Conservation (phyloP, 495 filamentous ascomycete genomes). For the Penicillium desertorum region DNA sequence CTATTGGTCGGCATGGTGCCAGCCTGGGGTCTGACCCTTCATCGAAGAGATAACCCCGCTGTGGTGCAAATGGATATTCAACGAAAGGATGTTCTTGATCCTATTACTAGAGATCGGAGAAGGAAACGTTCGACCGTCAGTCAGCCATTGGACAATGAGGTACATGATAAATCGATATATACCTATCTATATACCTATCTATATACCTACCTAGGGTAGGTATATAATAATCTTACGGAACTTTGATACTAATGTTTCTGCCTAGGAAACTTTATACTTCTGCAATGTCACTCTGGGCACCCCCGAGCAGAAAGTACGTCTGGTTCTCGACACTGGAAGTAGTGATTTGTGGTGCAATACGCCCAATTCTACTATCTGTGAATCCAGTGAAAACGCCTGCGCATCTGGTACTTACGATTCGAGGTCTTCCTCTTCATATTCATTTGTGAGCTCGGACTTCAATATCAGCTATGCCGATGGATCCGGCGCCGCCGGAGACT, state of each 20-base stretch:
- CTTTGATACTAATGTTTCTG: conserved; percentile 3
- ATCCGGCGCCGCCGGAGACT: conserved; percentile 76
- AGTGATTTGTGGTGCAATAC: conserved; percentile 90
- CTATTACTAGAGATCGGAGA: conserved; percentile 35
- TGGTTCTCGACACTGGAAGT: conserved; percentile 81
- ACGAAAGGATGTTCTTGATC: conserved; percentile 38
- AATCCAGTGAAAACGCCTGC: conserved; percentile 47
- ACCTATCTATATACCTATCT: background rate
- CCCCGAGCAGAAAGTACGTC: conserved; percentile 58
- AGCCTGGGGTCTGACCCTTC: conserved; percentile 28
- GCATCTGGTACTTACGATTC: conserved; percentile 66
- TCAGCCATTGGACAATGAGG: conserved; percentile 45
- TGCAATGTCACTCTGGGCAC: conserved; percentile 72
- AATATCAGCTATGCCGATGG: conserved; percentile 92
- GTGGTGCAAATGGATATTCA: conserved; percentile 42
- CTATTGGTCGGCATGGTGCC: conserved; percentile 23
- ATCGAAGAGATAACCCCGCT: conserved; percentile 35
- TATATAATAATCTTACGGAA: background rate
- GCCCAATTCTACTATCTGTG: conserved; percentile 60
- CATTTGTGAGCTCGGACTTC: conserved; percentile 74
- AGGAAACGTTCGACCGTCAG: conserved; percentile 39
- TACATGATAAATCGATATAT: conserved; percentile 15
- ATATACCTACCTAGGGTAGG: background rate
- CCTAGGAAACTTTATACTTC: conserved; percentile 59
- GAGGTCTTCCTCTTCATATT: conserved; percentile 78